Conservation (phyloP, 352 stramenopile species). For the Thalassiosira pacifica region DNA sequence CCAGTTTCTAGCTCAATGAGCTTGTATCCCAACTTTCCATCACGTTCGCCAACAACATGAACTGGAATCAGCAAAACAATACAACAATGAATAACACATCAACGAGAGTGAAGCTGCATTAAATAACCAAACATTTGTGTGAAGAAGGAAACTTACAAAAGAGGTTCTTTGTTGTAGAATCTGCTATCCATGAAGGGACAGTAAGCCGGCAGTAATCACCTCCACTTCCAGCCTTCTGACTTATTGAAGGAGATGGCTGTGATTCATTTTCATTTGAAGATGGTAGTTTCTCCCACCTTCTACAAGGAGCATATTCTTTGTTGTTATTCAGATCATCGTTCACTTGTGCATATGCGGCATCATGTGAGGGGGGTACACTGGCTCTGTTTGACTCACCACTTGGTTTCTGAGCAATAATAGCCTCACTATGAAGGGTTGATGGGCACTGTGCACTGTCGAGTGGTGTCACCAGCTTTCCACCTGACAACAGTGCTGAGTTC, state of each 20-base stretch:
- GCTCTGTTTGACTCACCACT: neutral
- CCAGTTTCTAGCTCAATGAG: neutral
- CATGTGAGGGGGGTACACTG: neutral
- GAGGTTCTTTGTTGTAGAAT: neutral
- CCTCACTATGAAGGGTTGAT: neutral
- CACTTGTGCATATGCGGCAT: too few relatives aligned
- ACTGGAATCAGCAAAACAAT: too few relatives aligned
- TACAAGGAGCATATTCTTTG: too few relatives aligned
- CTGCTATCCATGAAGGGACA: neutral
- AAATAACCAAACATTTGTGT: neutral
- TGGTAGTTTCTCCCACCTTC: too few relatives aligned
- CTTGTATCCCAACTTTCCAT: neutral
- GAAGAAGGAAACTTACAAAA: neutral
- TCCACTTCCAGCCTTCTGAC: too few relatives aligned
- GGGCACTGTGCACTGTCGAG: neutral
- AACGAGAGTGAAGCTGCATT: neutral
- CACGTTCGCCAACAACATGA: neutral
- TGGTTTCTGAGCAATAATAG: neutral
- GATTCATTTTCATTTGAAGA: too few relatives aligned
- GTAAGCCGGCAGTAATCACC: too few relatives aligned
- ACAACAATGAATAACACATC: too few relatives aligned
- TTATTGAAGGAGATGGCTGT: too few relatives aligned
- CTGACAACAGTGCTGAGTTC: neutral
- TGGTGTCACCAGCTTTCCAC: neutral
- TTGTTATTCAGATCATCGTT: too few relatives aligned